phyloP scores from a whole-genome alignment of 495 filamentous ascomycete species.

The Xylaria cubensis region DNA sequence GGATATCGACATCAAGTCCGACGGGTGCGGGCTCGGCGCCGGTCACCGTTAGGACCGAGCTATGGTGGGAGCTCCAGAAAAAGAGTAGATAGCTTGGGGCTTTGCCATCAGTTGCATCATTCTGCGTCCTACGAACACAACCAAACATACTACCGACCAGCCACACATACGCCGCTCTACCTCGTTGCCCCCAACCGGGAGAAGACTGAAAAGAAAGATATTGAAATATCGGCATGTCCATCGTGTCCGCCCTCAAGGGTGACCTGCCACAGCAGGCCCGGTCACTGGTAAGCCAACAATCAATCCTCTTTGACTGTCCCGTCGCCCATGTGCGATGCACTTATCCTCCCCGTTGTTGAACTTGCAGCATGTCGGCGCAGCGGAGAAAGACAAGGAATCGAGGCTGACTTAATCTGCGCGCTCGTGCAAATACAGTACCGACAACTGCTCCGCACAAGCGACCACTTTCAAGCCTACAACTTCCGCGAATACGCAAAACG shows the following conservation, averaged over 20 bases:
- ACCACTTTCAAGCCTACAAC: conserved; percentile 92
- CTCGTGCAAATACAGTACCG: conserved; percentile 70
- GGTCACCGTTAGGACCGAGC: conserved; percentile 37
- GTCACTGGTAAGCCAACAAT: conserved; percentile 65
- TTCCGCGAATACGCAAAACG: conserved; percentile 96
- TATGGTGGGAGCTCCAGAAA: conserved; percentile 25
- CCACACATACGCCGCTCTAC: neutral
- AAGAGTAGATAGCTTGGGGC: conserved; percentile 22
- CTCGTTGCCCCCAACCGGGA: neutral
- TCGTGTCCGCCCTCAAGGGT: conserved; percentile 58
- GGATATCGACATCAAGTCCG: neutral
- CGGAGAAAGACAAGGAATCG: neutral
- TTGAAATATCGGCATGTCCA: conserved; percentile 47
- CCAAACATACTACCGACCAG: neutral
- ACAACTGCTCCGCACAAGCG: conserved; percentile 83
- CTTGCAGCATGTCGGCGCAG: neutral
- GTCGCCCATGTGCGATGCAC: conserved; percentile 8
- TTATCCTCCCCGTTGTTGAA: neutral
- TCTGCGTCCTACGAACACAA: conserved; percentile 17
- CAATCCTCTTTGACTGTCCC: neutral
- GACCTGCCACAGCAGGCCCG: conserved; percentile 74
- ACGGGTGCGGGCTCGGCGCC: conserved; percentile 35
- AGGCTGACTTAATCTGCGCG: neutral
- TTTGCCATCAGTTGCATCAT: conserved; percentile 40
- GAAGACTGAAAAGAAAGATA: neutral